Evolutionary conservation across 169 alveolate genomes (phyloP).

Genomic region (Perkinsus marinus): DNA sequence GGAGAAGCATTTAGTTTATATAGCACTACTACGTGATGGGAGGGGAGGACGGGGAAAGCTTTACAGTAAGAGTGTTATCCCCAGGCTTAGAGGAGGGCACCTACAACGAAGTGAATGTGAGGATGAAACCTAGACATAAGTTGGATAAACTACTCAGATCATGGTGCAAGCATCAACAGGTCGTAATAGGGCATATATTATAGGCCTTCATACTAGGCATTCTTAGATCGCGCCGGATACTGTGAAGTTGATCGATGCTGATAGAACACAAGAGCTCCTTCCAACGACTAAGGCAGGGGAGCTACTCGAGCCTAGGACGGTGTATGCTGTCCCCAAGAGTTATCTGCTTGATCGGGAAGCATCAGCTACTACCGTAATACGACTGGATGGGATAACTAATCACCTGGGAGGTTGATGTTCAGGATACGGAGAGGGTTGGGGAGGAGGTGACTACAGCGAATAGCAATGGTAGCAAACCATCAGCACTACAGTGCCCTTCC

Average conservation of each 20-base stretch:
- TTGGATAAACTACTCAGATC: not conserved
- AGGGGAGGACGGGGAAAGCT: too few relatives aligned
- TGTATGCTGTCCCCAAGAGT: not conserved
- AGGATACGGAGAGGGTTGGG: not conserved
- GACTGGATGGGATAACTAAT: too few relatives aligned
- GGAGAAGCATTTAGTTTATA: too few relatives aligned
- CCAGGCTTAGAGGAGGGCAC: not conserved
- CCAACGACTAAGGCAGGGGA: not conserved
- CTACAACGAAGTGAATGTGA: not conserved
- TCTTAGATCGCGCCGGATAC: not conserved
- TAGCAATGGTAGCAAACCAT: too few relatives aligned
- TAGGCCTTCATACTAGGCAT: not conserved
- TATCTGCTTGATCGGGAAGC: not conserved
- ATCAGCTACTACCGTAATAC: not conserved
- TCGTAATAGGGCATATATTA: not conserved
- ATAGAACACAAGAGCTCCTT: not conserved
- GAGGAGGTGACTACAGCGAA: not conserved
- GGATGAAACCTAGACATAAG: not conserved
- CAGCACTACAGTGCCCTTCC: too few relatives aligned
- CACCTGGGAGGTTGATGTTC: not conserved
- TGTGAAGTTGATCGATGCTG: not conserved
- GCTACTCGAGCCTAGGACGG: not conserved
- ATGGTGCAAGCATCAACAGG: not conserved
- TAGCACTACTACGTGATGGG: not conserved
- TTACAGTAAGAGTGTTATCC: not conserved